These are phyloP conservation scores for Evansstolkia leycettana DNA, from an alignment of 495 filamentous ascomycete genomes.

Conservation along the genomic window DNA sequence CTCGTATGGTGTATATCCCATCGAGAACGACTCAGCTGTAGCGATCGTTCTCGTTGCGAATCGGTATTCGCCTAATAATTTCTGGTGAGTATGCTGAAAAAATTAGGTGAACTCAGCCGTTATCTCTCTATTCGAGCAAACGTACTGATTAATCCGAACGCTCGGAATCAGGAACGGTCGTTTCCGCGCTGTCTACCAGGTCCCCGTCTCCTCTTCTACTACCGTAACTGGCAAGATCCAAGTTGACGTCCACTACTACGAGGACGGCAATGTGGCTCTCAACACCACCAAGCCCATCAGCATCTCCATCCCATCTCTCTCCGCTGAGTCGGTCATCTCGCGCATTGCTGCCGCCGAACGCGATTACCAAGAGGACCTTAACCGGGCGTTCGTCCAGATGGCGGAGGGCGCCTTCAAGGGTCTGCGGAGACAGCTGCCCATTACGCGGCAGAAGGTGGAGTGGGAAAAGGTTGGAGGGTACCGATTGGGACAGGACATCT, in stretches of 20 bases:
- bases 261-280: constrained; percentile 94
- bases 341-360: constrained; percentile 71
- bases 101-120: too few species aligned
- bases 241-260: constrained; percentile 90
- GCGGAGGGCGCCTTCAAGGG: constrained; percentile 93
- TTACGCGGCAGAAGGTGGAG: constrained; percentile 97
- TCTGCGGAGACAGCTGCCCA: constrained; percentile 81
- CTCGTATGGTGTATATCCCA: constrained; percentile 67
- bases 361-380: constrained; percentile 92
- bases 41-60: constrained; percentile 81
- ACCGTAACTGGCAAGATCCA: constrained; percentile 34
- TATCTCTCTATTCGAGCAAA: not conserved
- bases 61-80: constrained; percentile 96
- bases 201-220: constrained; percentile 49
- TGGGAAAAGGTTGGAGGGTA: constrained; percentile 99
- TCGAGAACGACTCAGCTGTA: constrained; percentile 59
- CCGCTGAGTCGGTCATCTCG: constrained; percentile 55
- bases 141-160: not conserved
- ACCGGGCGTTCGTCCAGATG: constrained; percentile 73
- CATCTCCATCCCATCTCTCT: constrained; percentile 42
- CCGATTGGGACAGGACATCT: constrained; percentile 62
- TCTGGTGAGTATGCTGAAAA: constrained; percentile 67
- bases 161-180: constrained; percentile 71
- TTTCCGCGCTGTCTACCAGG: constrained; percentile 73
- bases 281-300: constrained; percentile 67